A percentile compares a stretch with the other conserved stretches of the same genome.
Evolutionary conservation across 1,139 yeast species (phyloP).

Genomic region (Debaryomycetaceae sp.): DNA sequence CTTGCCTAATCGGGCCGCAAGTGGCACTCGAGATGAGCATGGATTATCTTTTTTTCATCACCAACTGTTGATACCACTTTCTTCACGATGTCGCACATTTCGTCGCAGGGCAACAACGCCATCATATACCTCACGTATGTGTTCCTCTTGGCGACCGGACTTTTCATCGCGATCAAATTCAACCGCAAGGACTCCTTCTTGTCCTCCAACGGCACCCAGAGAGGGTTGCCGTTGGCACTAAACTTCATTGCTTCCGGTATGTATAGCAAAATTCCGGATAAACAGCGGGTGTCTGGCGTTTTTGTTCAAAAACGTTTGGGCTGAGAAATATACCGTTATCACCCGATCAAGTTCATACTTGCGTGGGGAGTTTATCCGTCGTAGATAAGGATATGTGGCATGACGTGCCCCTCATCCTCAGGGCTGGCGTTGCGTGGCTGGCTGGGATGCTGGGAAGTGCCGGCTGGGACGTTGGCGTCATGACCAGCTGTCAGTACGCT

Average conservation of each 20-base stretch:
- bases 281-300: slow-evolving; percentile 49
- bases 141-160: slow-evolving; percentile 56
- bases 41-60: neutral
- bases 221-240: slow-evolving; percentile 74
- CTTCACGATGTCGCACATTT: slow-evolving; percentile 21
- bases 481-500: too few species aligned
- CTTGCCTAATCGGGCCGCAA: too few species aligned
- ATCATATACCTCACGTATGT: slow-evolving; percentile 74
- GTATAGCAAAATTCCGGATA: slow-evolving; percentile 26
- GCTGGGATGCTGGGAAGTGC: too few species aligned
- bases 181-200: slow-evolving; percentile 52
- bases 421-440: too few species aligned
- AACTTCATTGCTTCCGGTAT: slow-evolving; percentile 87
- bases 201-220: slow-evolving; percentile 75
- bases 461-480: too few species aligned
- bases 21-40: neutral
- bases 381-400: too few species aligned
- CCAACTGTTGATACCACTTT: neutral
- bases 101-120: slow-evolving; percentile 57
- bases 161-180: slow-evolving; percentile 52
- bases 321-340: slow-evolving; percentile 73
- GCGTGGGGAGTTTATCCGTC: slow-evolving; percentile 86
- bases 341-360: slow-evolving; percentile 88
- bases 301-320: slow-evolving; percentile 22
- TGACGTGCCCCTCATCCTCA: too few species aligned